Base-by-base conservation (phyloP, 2,329 filamentous ascomycete species). In the Aspergillus texensis region DNA sequence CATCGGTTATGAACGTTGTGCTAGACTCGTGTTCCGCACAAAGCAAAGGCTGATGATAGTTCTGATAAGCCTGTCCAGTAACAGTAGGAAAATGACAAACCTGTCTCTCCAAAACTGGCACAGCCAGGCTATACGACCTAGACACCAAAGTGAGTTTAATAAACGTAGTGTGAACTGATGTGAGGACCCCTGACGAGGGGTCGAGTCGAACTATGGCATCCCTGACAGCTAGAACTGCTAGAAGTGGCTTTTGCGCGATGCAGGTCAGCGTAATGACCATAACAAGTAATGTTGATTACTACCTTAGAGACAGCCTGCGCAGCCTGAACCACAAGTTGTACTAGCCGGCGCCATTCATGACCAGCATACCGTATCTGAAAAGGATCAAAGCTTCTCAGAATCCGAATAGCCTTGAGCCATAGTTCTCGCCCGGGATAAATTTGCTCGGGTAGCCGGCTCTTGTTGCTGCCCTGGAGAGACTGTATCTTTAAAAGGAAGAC, bases 331-430 rank as follows among this genome's bases (percentile, higher is more conserved):
- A 70, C 75, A 74, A 70, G 59, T 30, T 79, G 74, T 28, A 79
- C 60, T 21, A 80, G 67, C 39, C 68, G 67, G 48, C 72, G 71
- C 70, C 80, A 79, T 63, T 81, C 77, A 16, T 67, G 63, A 5
- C 80, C 79, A 60, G 72, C 78, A 67, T 82, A 83, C 67, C 79
- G 75, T 21, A 81, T 71, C 65, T 84, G 82, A 28, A 79, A 66
- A 1, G 74, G 70, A 63, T 83, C 79, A 65, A 88, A 89, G 66
- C 81, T 82, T 52, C 84, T 80, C 58, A 89, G 77, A 41, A 87
- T 86, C 19, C 77, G 68, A 54, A 80, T 76, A 46, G 81, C 79
- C 67, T 80, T 83, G 43, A 74, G 77, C 84, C 85, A 88, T 62
- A 87, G 63, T 8, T 72, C 65, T 8, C 80, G 79, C 1, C 79